Base-by-base conservation (phyloP, 116 monocot species). In the Trichopus zeylanicus region DNA sequence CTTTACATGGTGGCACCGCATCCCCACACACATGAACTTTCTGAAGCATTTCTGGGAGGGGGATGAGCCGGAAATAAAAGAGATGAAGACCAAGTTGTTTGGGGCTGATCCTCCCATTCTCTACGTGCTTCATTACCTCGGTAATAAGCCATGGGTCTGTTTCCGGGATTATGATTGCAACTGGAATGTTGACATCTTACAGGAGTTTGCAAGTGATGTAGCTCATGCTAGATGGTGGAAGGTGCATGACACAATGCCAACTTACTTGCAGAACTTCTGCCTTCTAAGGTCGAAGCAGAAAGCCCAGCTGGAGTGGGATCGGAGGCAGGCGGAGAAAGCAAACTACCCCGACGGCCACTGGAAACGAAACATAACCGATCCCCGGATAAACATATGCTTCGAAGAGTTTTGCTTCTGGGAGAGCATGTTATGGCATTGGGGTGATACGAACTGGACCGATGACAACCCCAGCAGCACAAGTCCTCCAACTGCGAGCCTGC, bases 1-100 rank as follows among this genome's bases (percentile, higher is more conserved):
- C 18, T 84, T 95, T 53, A 86, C 93, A n/a, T 94, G 93, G 93
- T 94, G 93, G 93, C 93, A 94, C 61, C 79, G 89, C 12, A 78
- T 94, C 10, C 94, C 86, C 0, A 71, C 56, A 51, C 79, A 76
- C 62, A 86, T 86, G 86, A 95, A 95, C 76, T 95, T 89, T 68
- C 46, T 95, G 62, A 95, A 89, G 83, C 86, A 95, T 65, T 95
- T 95, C 68, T 95, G 90, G 94, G 66, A 46, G 8, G 94, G 94
- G 0, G 90, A 89, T 26, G 62, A 60, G 31, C 81, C 81, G 31
- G 71, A 60, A 4, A 71, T 51, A 20, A 95, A 79, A 52, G 54
- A 49, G 48, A 70, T 57, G 76, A 95, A 95, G 70, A 84, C 60
- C 9, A 34, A 21, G 18, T 39, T 89, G 46, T 86, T 86, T 53